Evolutionary conservation across 768 basidiomycete species (phyloP), one percentile per base, ranked within the genome.

Genomic region (Russula griseocarnosa): DNA sequence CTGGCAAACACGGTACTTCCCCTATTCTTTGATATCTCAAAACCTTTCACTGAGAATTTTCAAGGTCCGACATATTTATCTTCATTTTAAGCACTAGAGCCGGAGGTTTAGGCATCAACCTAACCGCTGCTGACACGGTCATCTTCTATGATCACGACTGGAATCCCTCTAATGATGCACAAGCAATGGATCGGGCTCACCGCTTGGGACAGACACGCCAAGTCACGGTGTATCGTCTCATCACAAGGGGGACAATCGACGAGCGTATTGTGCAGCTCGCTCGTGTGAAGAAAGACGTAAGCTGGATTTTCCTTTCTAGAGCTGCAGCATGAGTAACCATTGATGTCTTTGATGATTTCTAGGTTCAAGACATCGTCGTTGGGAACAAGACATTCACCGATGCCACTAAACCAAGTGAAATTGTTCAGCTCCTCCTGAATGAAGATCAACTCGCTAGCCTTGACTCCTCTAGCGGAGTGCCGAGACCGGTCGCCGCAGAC

Each of bases 281-380:
- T 5, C 84, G 96, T 54, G 93, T 94, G 62, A 97, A 97, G 80
- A 97, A 97, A 85, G 94, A 97, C 72, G 94, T 92, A 70, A 71
- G 84, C 76, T 13, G 9, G 9, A 26, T 40, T 51, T 20, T 49
- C 16, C 34, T 58, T 61, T 22, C 24, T 38, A 16, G 61, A 38
- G 62, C 66, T 62, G 47, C 62, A 30, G 34, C n/a, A 51, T 52
- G 42, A 42, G 56, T 64, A 30, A 63, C 59, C 24, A 61, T 32
- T 47, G 24, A 40, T 40, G 16, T 60, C 24, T 62, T 32, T 47
- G 24, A 40, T 40, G 16, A 10, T 34, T 47, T n/a, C 10, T 64
- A 95, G 93, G 95, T 98, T 5, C 97, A 98, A 85, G 97, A 99
- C 70, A 96, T 98, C 64, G 97, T 99, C 58, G 97, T 99, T 9